Percentiles rank a stretch among this genome's conserved stretches.
Evolutionary conservation across 768 basidiomycete genomes (phyloP).

Genomic region (Asterophora parasitica): DNA sequence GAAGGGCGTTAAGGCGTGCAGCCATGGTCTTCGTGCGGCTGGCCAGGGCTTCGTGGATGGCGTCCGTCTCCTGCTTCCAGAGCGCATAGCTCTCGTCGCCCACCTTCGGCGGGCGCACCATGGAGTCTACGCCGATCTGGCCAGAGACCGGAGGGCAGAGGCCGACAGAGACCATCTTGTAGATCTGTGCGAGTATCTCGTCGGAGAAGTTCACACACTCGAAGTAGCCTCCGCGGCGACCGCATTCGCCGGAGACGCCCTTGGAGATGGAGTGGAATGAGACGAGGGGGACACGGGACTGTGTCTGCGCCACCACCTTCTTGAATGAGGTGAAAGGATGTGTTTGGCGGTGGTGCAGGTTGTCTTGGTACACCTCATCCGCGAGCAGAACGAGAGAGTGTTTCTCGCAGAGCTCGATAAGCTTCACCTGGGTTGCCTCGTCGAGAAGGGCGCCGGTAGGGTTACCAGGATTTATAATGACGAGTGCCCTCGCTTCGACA

Average conservation of each 20-base stretch:
- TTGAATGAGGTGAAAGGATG: conserved; percentile 94
- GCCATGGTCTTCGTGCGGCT: conserved; percentile 71
- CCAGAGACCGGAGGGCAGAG: conserved; percentile 89
- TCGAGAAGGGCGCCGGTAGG: conserved; percentile 88
- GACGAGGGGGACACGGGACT: conserved; percentile 76
- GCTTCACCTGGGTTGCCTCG: conserved; percentile 59
- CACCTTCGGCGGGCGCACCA: conserved; percentile 83
- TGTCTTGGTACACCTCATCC: conserved; percentile 97
- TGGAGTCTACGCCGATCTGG: conserved; percentile 90
- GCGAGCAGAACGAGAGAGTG: conserved; percentile 86
- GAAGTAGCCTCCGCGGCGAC: conserved; percentile 95
- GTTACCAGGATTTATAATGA: conserved; percentile 98
- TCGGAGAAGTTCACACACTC: conserved; percentile 80
- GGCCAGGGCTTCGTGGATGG: conserved; percentile 72
- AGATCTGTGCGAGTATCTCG: conserved; percentile 79
- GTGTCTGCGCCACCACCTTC: conserved; percentile 64
- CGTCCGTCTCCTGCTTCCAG: conserved; percentile 81
- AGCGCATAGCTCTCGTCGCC: conserved; percentile 72
- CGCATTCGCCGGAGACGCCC: conserved; percentile 94
- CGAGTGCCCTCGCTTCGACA: conserved; percentile 72
- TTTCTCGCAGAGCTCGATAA: conserved; percentile 83
- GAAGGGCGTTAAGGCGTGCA: conserved; percentile 69
- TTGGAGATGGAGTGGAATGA: conserved; percentile 99
- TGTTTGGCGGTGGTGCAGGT: conserved; percentile 65
- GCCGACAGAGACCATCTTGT: conserved; percentile 92